Percentiles rank a stretch among this genome's conserved stretches.
Conservation (phyloP, 2,329 filamentous ascomycete genomes). For the Nemania sp. region DNA sequence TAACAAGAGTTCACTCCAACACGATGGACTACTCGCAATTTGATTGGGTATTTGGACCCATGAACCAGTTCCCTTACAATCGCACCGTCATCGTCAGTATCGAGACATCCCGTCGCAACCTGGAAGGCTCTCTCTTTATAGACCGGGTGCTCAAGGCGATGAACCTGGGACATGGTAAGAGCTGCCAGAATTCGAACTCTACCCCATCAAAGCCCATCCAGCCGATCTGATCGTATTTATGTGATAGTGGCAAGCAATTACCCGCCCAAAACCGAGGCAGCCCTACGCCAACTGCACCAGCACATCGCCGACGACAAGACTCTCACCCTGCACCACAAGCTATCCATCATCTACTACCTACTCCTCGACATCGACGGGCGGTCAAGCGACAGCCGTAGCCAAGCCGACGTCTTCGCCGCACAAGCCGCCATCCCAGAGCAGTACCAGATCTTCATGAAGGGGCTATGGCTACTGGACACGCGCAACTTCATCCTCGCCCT, state of each 20-base stretch:
- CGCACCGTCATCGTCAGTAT: conserved; percentile 65
- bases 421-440: conserved; percentile 70
- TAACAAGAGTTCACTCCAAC: background rate
- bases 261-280: conserved; percentile 70
- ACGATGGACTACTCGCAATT: conserved; percentile 71
- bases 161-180: conserved; percentile 68
- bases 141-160: conserved; percentile 74
- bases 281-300: conserved; percentile 70
- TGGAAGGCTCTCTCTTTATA: conserved; percentile 75
- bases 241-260: conserved; percentile 62
- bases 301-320: conserved; percentile 65
- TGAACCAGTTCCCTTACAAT: conserved; percentile 64
- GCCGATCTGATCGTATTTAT: background rate
- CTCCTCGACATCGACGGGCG: conserved; percentile 71
- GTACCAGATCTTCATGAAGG: conserved; percentile 80
- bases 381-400: conserved; percentile 39
- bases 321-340: conserved; percentile 74
- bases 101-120: conserved; percentile 64
- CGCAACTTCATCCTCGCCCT: conserved; percentile 71
- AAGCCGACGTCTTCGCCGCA: conserved; percentile 59
- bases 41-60: conserved; percentile 66
- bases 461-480: conserved; percentile 79
- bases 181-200: background rate
- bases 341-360: conserved; percentile 82
- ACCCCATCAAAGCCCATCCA: background rate